These are phyloP conservation scores for Rhizopogon sp. DNA, from an alignment of 768 basidiomycete species.

Conservation along the genomic window DNA sequence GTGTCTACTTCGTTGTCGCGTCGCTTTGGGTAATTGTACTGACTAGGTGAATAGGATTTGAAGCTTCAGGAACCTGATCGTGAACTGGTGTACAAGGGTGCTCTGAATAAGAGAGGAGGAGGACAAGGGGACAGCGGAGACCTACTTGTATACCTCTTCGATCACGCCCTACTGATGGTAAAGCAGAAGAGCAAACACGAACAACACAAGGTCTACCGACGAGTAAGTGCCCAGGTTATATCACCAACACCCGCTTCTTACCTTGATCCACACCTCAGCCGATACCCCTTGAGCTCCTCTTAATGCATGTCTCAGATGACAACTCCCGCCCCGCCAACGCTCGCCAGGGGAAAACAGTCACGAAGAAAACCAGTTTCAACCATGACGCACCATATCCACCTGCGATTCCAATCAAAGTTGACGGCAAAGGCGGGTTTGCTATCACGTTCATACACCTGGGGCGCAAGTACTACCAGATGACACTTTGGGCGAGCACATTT, in stretches of 20 bases:
- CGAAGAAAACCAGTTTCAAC: conserved; percentile 40
- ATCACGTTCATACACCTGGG: conserved; percentile 95
- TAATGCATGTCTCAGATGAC: conserved; percentile 78
- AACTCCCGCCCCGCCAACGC: conserved; percentile 25
- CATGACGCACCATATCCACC: conserved; percentile 37
- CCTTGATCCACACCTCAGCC: conserved; percentile 48
- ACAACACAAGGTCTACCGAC: conserved; percentile 88
- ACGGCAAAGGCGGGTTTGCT: conserved; percentile 80
- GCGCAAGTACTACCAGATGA: conserved; percentile 85
- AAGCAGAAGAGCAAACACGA: conserved; percentile 93
- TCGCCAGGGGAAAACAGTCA: conserved; percentile 39
- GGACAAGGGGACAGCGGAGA: conserved; percentile 78
- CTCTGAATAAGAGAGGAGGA: conserved; percentile 79
- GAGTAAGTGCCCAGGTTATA: conserved; percentile 46
- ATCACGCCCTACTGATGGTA: conserved; percentile 93
- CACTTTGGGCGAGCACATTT: conserved; percentile 85
- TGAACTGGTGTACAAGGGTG: conserved; percentile 88
- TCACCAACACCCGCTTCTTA: background rate
- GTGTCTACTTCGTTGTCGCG: conserved; percentile 18
- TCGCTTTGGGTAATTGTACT: background rate
- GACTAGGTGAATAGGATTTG: conserved; percentile 54
- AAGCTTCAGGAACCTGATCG: conserved; percentile 83
- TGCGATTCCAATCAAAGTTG: conserved; percentile 46
- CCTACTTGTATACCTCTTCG: conserved; percentile 90
- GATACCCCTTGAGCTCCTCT: conserved; percentile 90